phyloP scores from a whole-genome alignment of 225 moss, liverwort and hornwort genomes.

The Bryum argenteum region DNA sequence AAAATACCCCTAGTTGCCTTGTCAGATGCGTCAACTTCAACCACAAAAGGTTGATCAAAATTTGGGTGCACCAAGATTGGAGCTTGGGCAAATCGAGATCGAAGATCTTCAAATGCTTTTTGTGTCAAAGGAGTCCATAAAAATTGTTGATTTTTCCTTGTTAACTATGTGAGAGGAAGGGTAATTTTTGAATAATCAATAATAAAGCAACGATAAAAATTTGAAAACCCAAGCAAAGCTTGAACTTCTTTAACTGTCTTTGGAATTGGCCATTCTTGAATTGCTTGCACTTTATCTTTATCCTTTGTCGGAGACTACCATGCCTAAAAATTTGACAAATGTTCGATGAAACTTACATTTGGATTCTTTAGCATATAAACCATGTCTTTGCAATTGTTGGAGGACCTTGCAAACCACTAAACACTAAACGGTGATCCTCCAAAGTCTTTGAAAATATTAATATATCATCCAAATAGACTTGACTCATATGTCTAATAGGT shows the following conservation, averaged over 20 bases:
- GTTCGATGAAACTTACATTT: neutral
- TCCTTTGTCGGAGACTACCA: neutral
- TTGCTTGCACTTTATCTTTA: neutral
- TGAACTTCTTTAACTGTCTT: neutral
- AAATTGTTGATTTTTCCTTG: neutral
- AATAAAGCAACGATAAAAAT: neutral
- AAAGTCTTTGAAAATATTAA: neutral
- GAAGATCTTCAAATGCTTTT: neutral
- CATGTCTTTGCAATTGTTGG: neutral
- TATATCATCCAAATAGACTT: neutral
- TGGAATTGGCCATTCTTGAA: neutral
- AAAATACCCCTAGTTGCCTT: neutral
- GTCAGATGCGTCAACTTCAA: neutral
- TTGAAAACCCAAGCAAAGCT: neutral
- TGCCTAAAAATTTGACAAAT: neutral
- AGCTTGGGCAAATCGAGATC: neutral
- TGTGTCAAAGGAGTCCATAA: neutral
- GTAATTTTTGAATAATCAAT: too few species aligned
- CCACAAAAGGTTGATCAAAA: neutral
- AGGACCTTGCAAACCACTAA: neutral
- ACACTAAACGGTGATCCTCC: neutral
- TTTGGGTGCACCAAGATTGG: neutral
- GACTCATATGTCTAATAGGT: neutral
- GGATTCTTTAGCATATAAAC: neutral
- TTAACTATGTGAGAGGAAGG: neutral